These are phyloP conservation scores for Komagataella phaffii DNA, from an alignment of 805 yeast genomes.

Conservation along the genomic window DNA sequence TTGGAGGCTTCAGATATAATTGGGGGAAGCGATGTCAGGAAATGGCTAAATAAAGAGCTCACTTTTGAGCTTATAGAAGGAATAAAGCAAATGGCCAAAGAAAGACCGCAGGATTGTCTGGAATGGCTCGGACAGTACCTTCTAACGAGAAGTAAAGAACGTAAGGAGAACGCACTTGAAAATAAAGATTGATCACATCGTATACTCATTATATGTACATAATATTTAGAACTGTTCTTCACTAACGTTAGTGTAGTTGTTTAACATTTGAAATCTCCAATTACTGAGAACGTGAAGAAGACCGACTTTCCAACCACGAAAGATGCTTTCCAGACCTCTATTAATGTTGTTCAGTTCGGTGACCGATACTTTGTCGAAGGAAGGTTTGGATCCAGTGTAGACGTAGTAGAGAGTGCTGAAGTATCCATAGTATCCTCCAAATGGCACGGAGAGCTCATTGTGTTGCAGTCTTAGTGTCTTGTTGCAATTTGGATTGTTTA, in stretches of 20 bases:
- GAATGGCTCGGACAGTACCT: slow-evolving; percentile 24
- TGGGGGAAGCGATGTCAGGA: slow-evolving; percentile 39
- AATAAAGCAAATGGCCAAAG: slow-evolving; percentile 20
- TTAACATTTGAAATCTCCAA: slow-evolving; percentile 62
- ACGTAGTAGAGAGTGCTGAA: slow-evolving; percentile 39
- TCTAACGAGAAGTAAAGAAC: slow-evolving; percentile 9
- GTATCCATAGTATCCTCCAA: slow-evolving; percentile 42
- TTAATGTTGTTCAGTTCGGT: slow-evolving; percentile 14
- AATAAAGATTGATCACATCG: neutral
- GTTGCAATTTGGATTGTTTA: slow-evolving; percentile 24
- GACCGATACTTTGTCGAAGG: slow-evolving; percentile 10
- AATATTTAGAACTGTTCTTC: slow-evolving; percentile 24
- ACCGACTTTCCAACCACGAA: slow-evolving; percentile 91
- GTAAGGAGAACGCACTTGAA: neutral
- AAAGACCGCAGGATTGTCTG: slow-evolving; percentile 26
- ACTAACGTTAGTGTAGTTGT: slow-evolving; percentile 30
- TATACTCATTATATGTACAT: neutral
- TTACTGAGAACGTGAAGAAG: slow-evolving; percentile 66
- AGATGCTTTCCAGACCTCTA: slow-evolving; percentile 37
- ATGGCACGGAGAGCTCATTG: slow-evolving; percentile 43
- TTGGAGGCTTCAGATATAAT: slow-evolving; percentile 22
- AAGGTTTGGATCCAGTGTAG: slow-evolving; percentile 20
- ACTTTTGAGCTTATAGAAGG: slow-evolving; percentile 32
- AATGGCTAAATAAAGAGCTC: slow-evolving; percentile 32
- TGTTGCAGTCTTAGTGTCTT: slow-evolving; percentile 28